Evolutionary conservation across 148 eudicot species (phyloP), one percentile per base, ranked within the genome.

Genomic region (Amaranthus cruentus): DNA sequence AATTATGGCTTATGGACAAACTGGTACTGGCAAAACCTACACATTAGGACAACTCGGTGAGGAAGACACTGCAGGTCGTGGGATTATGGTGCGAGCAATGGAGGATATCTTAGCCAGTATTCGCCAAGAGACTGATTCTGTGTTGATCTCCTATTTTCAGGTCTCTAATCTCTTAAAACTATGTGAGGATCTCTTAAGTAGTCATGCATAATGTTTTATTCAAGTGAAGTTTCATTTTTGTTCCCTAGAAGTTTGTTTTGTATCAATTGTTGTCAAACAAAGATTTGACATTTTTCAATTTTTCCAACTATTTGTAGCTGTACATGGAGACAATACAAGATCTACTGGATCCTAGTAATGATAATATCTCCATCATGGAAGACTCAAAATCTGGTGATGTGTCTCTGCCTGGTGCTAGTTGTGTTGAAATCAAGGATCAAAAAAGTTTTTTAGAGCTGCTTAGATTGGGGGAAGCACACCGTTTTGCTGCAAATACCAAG

Each of bases 311-410:
- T 62, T 6, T 82, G 84, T 86, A 92, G 97, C 96, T 92, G 54
- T 92, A 92, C 76, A 92, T 92, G 97, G 97, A 92, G 81, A 87
- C 93, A 18, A 87, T 92, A 77, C 97, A 92, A 69, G 97, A 92
- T 77, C 90, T 92, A 65, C 96, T 92, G 75, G 81, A 90, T 81
- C 97, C 97, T 60, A 73, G 83, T 68, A 92, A 92, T 76, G 97
- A 92, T 73, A 90, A 86, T 77, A 88, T 92, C 76, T 75, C 90
- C 58, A 92, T 92, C 53, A 70, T 73, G 79, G 97, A 92, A 84
- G 97, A 92, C 64, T 88, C 91, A 61, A 92, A 88, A 79, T 88
- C 82, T 53, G 96, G 97, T 84, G 96, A 92, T 80, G 87, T 92
- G 71, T 87, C 96, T 3, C 79, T 92, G 59, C 97, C 93, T 47